Evolutionary conservation across 306 rosid genomes (phyloP), one percentile per base, ranked within the genome.

Genomic region (Prunus fruticosa): DNA sequence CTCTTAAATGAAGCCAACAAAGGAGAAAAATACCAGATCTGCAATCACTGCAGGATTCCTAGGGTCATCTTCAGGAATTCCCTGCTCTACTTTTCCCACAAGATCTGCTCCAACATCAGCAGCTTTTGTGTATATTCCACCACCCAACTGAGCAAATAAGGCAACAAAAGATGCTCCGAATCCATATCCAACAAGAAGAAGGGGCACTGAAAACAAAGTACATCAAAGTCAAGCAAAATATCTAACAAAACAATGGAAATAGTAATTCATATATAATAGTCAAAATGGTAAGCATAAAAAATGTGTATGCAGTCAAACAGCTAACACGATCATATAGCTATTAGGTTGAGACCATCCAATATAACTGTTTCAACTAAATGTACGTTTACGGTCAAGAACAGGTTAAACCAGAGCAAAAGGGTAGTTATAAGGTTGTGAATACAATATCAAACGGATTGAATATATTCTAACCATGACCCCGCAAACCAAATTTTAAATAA

Each of bases 71-170:
- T 95, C 98, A 49, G 98, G 98, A 85, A 95, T 95, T 74, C 98
- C 98, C 86, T 92, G 97, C 87, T 95, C 98, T 64, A 95, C 92
- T 89, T 95, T 95, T 78, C 98, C 98, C 79, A 95, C 97, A 73
- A 95, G 98, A 81, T 95, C 98, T 41, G 98, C 98, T 69, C 98
- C 98, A 64, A 95, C 97, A 88, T 95, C 98, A 45, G 98, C 98
- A 11, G 98, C 98, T 85, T 95, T 95, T 69, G 98, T 95, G 82
- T 34, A 95, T 81, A 95, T 95, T 79, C 98, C 98, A 79, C 98
- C 98, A 78, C 98, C 98, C 92, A 95, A 79, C 81, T 95, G 98
- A 62, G 98, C 98, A 80, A 95, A 95, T 62, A 95, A 84, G 63
- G 98, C 98, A 41, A 95, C 98, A 78, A 95, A 95, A 84, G 98